A percentile compares a stretch with the other conserved stretches of the same genome.
Evolutionary conservation across 1,284 basidiomycete species (phyloP).

Genomic region (Kalmanozyma brasiliensis): DNA sequence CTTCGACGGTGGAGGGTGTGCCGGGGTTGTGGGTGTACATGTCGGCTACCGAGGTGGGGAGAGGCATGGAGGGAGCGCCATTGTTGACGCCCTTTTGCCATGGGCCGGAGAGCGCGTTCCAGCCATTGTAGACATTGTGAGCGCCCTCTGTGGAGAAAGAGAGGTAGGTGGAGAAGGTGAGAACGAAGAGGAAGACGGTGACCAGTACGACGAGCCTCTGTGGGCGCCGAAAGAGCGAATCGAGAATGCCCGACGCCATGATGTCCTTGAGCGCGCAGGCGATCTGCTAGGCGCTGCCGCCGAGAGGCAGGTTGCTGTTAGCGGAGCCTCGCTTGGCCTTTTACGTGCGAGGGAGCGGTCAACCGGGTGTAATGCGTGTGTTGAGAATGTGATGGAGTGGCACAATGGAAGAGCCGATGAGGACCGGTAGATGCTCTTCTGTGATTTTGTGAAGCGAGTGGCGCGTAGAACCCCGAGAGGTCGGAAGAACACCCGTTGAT

Average conservation of each 20-base stretch:
- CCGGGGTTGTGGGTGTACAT: slow-evolving; percentile 59
- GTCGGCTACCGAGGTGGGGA: slow-evolving; percentile 45
- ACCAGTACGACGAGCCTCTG: slow-evolving; percentile 56
- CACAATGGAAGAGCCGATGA: neutral
- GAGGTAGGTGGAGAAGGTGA: slow-evolving; percentile 56
- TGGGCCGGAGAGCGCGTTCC: slow-evolving; percentile 28
- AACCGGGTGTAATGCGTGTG: no score
- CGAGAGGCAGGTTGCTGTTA: no score
- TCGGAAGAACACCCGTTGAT: neutral
- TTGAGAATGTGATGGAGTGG: no score
- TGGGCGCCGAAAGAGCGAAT: slow-evolving; percentile 52
- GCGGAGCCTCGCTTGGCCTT: no score
- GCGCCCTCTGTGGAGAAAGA: slow-evolving; percentile 48
- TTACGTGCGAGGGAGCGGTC: neutral
- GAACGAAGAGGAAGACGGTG: slow-evolving; percentile 48
- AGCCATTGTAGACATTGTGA: slow-evolving; percentile 34
- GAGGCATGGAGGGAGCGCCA: slow-evolving; percentile 16
- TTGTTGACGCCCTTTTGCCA: slow-evolving; percentile 29
- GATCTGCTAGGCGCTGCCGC: neutral
- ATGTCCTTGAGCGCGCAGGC: neutral
- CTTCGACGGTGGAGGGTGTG: slow-evolving; percentile 51
- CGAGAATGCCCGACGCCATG: slow-evolving; percentile 50
- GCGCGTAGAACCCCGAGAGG: neutral
- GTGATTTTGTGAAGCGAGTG: slow-evolving; percentile 3
- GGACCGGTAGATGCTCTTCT: neutral